Percentiles rank a stretch among this genome's conserved stretches.
These are phyloP conservation scores for Forsythia suspensa DNA, from an alignment of 257 asterid species.

Conservation along the genomic window DNA sequence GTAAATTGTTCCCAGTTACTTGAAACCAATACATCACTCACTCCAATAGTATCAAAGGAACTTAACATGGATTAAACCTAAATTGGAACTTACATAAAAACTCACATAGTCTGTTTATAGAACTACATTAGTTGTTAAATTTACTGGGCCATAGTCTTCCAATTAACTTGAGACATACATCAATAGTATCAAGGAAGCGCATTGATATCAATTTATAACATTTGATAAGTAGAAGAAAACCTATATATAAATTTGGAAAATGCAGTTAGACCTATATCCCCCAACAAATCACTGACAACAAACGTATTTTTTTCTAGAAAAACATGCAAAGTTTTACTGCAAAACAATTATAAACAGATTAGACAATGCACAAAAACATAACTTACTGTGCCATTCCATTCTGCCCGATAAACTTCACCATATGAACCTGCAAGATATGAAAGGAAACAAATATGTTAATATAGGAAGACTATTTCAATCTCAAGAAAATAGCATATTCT, in stretches of 20 bases:
- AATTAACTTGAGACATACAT: not conserved
- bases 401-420: constrained; percentile 96
- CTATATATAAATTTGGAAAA: not conserved
- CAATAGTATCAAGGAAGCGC: not conserved
- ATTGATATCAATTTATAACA: not conserved
- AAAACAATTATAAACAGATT: constrained; percentile 11
- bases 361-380: constrained; percentile 21
- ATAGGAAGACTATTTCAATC: constrained; percentile 17
- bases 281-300: not conserved
- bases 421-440: constrained; percentile 72
- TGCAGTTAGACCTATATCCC: not conserved
- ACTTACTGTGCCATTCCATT: constrained; percentile 96
- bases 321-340: not conserved
- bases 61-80: not conserved
- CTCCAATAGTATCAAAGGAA: not conserved
- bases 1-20: constrained; percentile 4
- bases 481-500: constrained; percentile 8
- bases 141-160: not conserved
- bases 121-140: not conserved
- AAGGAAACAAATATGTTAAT: constrained; percentile 20
- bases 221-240: not conserved
- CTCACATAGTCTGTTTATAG: not conserved
- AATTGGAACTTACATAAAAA: constrained; percentile 2
- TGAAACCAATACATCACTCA: not conserved
- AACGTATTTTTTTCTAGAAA: not conserved